Conservation (phyloP, 2,329 filamentous ascomycete genomes). For the Claviceps quebecensis region DNA sequence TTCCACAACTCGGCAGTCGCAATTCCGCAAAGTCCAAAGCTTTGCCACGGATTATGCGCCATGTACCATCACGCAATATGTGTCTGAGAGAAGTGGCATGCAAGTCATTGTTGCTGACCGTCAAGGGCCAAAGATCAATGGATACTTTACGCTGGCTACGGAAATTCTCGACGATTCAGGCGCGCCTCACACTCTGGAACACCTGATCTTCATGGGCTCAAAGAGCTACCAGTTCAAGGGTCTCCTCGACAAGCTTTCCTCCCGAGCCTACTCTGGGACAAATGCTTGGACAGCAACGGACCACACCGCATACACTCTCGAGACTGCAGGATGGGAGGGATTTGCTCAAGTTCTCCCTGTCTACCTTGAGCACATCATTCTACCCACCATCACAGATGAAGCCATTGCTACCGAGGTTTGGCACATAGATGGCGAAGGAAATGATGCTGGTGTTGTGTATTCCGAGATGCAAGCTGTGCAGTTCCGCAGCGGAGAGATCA, state of each 20-base stretch:
- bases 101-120: constrained; percentile 83
- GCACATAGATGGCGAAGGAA: constrained; percentile 82
- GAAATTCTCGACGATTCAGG: constrained; percentile 97
- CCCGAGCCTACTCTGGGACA: constrained; percentile 80
- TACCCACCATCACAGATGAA: constrained; percentile 84
- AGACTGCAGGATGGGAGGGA: constrained; percentile 92
- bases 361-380: constrained; percentile 85
- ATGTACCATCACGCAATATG: constrained; percentile 83
- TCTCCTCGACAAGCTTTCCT: constrained; percentile 84
- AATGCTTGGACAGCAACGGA: constrained; percentile 97
- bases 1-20: constrained; percentile 12
- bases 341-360: constrained; percentile 90
- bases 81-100: constrained; percentile 88
- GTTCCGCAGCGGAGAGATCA: constrained; percentile 70
- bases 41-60: constrained; percentile 87
- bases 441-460: constrained; percentile 95
- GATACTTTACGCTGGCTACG: constrained; percentile 89
- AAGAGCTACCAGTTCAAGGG: constrained; percentile 91
- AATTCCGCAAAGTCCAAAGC: constrained; percentile 72
- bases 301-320: constrained; percentile 89
- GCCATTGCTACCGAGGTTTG: constrained; percentile 93
- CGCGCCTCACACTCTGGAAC: constrained; percentile 75
- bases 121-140: constrained; percentile 85
- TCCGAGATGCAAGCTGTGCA: constrained; percentile 97
- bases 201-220: constrained; percentile 79